Evolutionary conservation across 495 filamentous ascomycete species (phyloP), one percentile per base, ranked within the genome.

Genomic region (Lasiosphaeria miniovina): DNA sequence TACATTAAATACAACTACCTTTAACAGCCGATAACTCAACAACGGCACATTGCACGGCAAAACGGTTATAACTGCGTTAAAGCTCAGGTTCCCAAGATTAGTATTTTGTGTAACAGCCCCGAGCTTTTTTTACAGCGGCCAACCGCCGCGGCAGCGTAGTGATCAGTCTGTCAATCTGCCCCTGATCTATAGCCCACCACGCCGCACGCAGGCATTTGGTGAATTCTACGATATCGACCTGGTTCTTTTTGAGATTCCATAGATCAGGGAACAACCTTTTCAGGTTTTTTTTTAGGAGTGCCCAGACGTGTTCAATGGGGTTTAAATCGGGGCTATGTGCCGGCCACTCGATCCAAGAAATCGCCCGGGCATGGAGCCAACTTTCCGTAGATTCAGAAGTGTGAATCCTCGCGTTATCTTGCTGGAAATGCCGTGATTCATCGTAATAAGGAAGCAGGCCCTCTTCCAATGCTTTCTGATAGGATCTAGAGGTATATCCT

Each of bases 31-130:
- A 53, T 53, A 53, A 32, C 51, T 53, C 33, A 32, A 53, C 51
- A 53, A 53, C 51, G 31, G 31, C 9, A 33, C 6, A 74, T 53
- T 65, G 58, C 69, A 74, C n/a, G n/a, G n/a, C 73, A 58, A 58
- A 51, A 24, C n/a, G 36, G 32, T 24, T 35, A 41, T 7, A 14
- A 48, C 10, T 32, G 36, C n/a, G 7, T 51, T 35, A 12, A 38
- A 53, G 12, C 35, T 36, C 6, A 31, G 31, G 17, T 57, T 49
- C 17, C 6, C 6, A 49, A 49, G 55, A 54, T 61, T 61, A 68
- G 46, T 68, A 68, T 55, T 64, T 66, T 43, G 61, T 68, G 53
- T 68, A 57, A 57, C 50, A 68, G 5, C 53, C 53, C 17, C 38
- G 33, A 36, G 11, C 51, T 36, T 36, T 53, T 10, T 36, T 17